Evolutionary conservation across 2,329 filamentous ascomycete species (phyloP).

Genomic region (Aspergillus pseudotamarii): DNA sequence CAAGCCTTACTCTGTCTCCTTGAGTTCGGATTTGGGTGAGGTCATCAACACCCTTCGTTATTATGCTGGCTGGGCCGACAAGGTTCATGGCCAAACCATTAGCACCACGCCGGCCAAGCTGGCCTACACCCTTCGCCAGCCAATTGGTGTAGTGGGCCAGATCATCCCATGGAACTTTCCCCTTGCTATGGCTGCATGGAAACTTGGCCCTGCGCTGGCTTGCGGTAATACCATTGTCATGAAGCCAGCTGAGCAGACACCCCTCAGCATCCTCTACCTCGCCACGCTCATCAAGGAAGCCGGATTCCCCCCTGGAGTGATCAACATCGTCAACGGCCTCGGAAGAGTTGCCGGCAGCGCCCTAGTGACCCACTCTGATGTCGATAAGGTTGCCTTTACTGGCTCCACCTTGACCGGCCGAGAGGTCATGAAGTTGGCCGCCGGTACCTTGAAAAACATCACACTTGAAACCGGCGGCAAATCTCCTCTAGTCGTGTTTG

Average conservation of each 20-base stretch:
- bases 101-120: conserved; percentile 63
- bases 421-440: conserved; percentile 42
- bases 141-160: conserved; percentile 78
- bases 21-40: conserved; percentile 70
- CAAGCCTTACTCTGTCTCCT: conserved; percentile 46
- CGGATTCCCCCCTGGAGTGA: conserved; percentile 38
- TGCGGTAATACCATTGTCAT: conserved; percentile 39
- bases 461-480: conserved; percentile 61
- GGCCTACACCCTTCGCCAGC: conserved; percentile 81
- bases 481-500: conserved; percentile 65
- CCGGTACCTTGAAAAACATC: conserved; percentile 38
- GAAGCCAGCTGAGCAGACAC: conserved; percentile 40
- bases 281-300: conserved; percentile 38
- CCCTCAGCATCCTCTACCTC: conserved; percentile 37
- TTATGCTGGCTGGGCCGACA: conserved; percentile 90
- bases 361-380: conserved; percentile 34
- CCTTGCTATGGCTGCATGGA: conserved; percentile 69
- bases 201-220: conserved; percentile 37
- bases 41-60: conserved; percentile 76
- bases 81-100: conserved; percentile 84
- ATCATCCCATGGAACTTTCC: conserved; percentile 93
- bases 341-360: conserved; percentile 35
- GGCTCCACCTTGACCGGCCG: conserved; percentile 37
- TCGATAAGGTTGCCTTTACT: conserved; percentile 41
- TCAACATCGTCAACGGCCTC: conserved; percentile 39